Evolutionary conservation across 2,329 filamentous ascomycete species (phyloP), one percentile per base, ranked within the genome.

Genomic region (Calonectria hawksworthii): DNA sequence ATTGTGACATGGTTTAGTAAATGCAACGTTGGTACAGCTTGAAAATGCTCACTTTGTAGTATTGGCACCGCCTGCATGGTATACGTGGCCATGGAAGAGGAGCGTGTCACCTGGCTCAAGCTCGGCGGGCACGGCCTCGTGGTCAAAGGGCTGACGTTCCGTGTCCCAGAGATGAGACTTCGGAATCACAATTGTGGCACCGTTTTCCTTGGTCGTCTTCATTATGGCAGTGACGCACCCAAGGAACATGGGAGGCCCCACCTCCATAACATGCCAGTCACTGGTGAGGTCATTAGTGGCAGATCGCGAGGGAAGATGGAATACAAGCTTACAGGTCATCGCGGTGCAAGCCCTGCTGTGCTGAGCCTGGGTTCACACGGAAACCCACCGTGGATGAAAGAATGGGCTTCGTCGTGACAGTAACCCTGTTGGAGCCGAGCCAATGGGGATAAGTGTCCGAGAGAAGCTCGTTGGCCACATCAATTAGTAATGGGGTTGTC

Each of bases 21-120:
- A 13, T 26, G 4, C 0, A 0, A 32, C 0, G 41, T 14, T 13
- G 7, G 1, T 5, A 2, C n/a, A 0, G 14, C 2, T 10, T 23
- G 5, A 11, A 47, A 2, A 32, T 34, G 23, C 70, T 56, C 23
- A 79, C 77, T 76, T 82, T 32, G 79, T 85, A 14, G 75, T 74
- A 70, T 87, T 87, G 11, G 81, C 81, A 1, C 86, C 86, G 2
- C 86, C 86, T 1, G 84, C 86, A 51, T 87, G 86, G 66, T 86
- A 87, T 16, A 83, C 73, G 26, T 85, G 84, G 1, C 85, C 86
- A 0, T 86, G 68, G 50, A 87, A 85, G 30, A 87, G 83, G 38
- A 84, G 79, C 7, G 85, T 84, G 47, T 87, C 86, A 1, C 86
- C 85, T 7, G 83, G 76, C n/a, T 86, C 83, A 18, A 87, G 79